Base-by-base conservation (phyloP, 2,329 filamentous ascomycete genomes). In the Arthrobotrys pseudoclavata region DNA sequence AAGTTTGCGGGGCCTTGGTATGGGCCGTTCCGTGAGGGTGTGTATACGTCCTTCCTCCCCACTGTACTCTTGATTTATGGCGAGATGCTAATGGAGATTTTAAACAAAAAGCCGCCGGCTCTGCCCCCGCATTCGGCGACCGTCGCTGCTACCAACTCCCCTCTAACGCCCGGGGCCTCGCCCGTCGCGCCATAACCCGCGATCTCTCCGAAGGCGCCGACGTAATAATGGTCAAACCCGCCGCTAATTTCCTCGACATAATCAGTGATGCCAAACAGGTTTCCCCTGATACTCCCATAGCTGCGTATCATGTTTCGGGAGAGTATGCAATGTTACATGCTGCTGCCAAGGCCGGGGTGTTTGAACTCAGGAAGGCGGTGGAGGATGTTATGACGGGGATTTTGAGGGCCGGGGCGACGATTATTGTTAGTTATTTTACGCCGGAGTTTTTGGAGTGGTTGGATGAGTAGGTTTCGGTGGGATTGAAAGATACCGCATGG, bases 201-300 rank as follows among this genome's bases (percentile, higher is more conserved):
- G 96, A 99, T 83, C 95, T 99, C 80, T 88, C 88, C 79, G 96
- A 99, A 85, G 96, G 96, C 26, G 96, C 96, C 20, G 96, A 99
- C 82, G 93, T 97, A 81, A 97, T 99, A 85, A 97, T 99, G 95
- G 96, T 99, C 79, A 99, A 99, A 87, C 96, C 96, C 1, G 96
- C 96, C 9, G 92, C 92, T 81, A 93, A 95, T 84, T 99, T 97
- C 84, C 88, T 99, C 53, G 96, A 99, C 84, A 97, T 99, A 82
- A 98, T 99, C 84, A 93, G 92, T 80, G 96, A 99, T 83, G 96
- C 96, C 66, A 98, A 97, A 86, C 94, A 97, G 67, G 88, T 98
- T 67, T 95, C 93, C 75, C 91, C 91, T 83, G 94, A 98, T 84
- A 87, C 98, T 84, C 96, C 96, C 1, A 88, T 99, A 40, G 95